Base-by-base conservation (phyloP, 306 rosid species). In the Quercus variabilis region DNA sequence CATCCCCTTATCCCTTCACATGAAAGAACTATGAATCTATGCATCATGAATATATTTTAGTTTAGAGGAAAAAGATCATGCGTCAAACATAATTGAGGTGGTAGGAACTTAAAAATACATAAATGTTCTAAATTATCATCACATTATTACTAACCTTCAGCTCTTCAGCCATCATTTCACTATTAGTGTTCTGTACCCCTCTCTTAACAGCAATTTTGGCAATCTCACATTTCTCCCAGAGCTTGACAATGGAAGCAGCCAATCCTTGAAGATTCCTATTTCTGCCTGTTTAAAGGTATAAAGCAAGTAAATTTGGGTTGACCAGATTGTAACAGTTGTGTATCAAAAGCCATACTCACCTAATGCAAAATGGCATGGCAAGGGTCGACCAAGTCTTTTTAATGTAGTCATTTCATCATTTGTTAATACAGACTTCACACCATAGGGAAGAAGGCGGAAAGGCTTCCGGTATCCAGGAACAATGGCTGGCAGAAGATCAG, bases 381-480 rank as follows among this genome's bases (percentile, higher is more conserved):
- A 80, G 56, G 94, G 97, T 20, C 82, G 86, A 62, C 85, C 91
- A 75, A 94, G 99, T 89, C 99, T 94, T 84, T 89, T 88, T 78
- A 91, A 79, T 12, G 83, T 87, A 84, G 97, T 94, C 95, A 92
- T 90, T 83, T 94, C 99, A 83, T 94, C 97, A 78, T 94, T 84
- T 15, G 99, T 94, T 76, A 94, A 88, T 74, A 88, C 90, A 76
- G 97, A 82, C 67, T 85, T 86, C 86, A 94, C 90, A 78, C 97
- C 97, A 85, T 86, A 94, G 5, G 99, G 97, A 83, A 94, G 99
- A 83, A 92, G 97, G 80, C 97, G 99, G 81, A 94, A 92, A 60
- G 99, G 99, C 74, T 71, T 89, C 84, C 95, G 86, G 79, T 91
- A 94, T 68, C 91, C 95, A 78, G 90, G 89, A 78, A 92, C 82